Conservation (phyloP, 139 green algal genomes). For the Desmodesmus armatus region DNA sequence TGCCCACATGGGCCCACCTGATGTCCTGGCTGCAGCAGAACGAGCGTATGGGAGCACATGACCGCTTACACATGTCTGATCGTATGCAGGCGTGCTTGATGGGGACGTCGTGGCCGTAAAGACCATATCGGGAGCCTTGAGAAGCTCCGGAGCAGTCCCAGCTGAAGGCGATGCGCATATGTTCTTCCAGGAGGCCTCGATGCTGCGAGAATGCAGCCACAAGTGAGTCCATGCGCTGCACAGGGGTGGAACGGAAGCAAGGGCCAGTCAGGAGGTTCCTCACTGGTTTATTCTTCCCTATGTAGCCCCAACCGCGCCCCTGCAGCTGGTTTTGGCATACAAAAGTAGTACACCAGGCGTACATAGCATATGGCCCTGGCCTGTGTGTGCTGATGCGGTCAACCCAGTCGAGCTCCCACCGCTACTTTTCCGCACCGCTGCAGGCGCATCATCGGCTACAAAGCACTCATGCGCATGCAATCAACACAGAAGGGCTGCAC, state of each 20-base stretch:
- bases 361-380: neutral
- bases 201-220: neutral
- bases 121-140: neutral
- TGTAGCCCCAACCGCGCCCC: too few species aligned
- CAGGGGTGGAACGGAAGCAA: too few species aligned
- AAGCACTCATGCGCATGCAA: neutral
- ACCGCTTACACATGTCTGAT: neutral
- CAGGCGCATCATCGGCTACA: constrained; percentile 8
- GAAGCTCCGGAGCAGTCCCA: neutral
- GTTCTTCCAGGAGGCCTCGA: neutral
- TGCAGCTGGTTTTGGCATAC: neutral
- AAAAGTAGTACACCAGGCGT: neutral
- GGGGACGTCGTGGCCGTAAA: neutral
- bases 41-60: neutral
- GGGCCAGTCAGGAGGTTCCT: too few species aligned
- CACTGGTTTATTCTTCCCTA: too few species aligned
- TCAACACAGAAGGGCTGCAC: constrained; percentile 1
- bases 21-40: neutral
- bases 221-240: neutral
- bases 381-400: too few species aligned
- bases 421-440: too few species aligned
- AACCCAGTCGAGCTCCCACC: too few species aligned
- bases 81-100: neutral
- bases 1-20: too few species aligned
- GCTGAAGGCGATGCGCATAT: neutral